phyloP scores from a whole-genome alignment of 2,329 filamentous ascomycete genomes.

The Ophiocordyceps polyrhachis-furcata region DNA sequence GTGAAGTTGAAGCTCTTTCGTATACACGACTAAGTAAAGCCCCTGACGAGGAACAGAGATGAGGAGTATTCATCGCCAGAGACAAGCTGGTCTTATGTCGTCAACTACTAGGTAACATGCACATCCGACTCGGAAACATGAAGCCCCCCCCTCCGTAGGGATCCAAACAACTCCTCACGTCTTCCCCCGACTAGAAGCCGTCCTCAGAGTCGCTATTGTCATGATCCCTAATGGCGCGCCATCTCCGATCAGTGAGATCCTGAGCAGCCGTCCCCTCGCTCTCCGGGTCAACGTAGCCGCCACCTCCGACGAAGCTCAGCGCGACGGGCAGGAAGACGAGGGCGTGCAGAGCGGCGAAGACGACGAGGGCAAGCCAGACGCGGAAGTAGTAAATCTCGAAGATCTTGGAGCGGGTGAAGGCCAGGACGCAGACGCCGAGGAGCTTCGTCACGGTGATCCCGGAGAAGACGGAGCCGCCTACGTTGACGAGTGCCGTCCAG shows the following conservation, averaged over 20 bases:
- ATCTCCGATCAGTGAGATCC: slow-evolving; percentile 63
- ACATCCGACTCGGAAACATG: not conserved
- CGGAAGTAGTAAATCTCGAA: slow-evolving; percentile 99
- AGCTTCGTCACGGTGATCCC: slow-evolving; percentile 95
- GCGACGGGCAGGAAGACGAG: slow-evolving; percentile 83
- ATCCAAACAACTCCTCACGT: not conserved
- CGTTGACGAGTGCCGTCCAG: slow-evolving; percentile 87
- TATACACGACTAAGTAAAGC: too few species aligned
- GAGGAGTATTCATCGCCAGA: too few species aligned
- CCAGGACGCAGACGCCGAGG: slow-evolving; percentile 75
- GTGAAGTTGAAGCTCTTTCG: too few species aligned
- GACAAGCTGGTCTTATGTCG: too few species aligned
- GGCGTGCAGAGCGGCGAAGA: slow-evolving; percentile 77
- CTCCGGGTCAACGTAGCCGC: slow-evolving; percentile 75
- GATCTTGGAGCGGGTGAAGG: slow-evolving; percentile 93
- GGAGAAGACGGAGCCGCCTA: slow-evolving; percentile 84
- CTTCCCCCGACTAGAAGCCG: slow-evolving; percentile 12
- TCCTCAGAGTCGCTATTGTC: slow-evolving; percentile 61
- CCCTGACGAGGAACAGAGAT: too few species aligned
- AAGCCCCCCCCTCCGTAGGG: not conserved
- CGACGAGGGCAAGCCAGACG: slow-evolving; percentile 80
- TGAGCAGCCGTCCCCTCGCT: slow-evolving; percentile 77
- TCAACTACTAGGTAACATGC: too few species aligned
- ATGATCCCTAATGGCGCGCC: slow-evolving; percentile 58
- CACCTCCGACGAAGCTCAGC: slow-evolving; percentile 67